phyloP scores from a whole-genome alignment of 805 yeast species.

The Hyphopichia homilentoma region DNA sequence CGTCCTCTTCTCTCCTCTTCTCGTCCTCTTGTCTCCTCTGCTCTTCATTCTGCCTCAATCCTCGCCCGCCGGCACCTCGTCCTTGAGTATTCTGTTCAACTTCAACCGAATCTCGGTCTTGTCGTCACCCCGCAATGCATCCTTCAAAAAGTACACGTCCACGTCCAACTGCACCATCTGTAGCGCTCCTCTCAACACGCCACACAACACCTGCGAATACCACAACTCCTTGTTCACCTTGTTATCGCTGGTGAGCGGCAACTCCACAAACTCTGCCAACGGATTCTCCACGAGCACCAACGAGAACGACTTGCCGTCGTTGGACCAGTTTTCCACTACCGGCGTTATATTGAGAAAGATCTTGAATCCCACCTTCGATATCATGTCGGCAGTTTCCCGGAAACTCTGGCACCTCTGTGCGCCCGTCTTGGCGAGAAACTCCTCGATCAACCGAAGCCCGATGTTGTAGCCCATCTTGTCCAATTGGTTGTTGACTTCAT shows the following conservation, averaged over 20 bases:
- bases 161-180: conserved; percentile 96
- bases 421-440: conserved; percentile 86
- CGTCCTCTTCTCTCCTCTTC: background rate
- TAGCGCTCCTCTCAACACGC: conserved; percentile 85
- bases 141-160: conserved; percentile 76
- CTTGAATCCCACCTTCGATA: conserved; percentile 85
- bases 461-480: conserved; percentile 95
- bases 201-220: conserved; percentile 89
- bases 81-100: conserved; percentile 70
- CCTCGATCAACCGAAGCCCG: conserved; percentile 88
- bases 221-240: conserved; percentile 69
- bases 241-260: conserved; percentile 67
- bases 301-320: conserved; percentile 71
- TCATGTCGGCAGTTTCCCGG: conserved; percentile 82
- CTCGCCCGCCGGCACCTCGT: conserved; percentile 97
- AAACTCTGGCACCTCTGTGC: conserved; percentile 75
- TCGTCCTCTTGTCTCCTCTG: background rate
- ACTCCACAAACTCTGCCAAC: conserved; percentile 89
- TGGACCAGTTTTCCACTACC: conserved; percentile 66
- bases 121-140: conserved; percentile 77
- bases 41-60: conserved; percentile 39
- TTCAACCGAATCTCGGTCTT: conserved; percentile 75
- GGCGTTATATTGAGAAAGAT: conserved; percentile 85
- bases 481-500: conserved; percentile 75
- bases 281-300: conserved; percentile 82